Evolutionary conservation across 163 green algal species (phyloP).

Genomic region (Scenedesmus sp.): DNA sequence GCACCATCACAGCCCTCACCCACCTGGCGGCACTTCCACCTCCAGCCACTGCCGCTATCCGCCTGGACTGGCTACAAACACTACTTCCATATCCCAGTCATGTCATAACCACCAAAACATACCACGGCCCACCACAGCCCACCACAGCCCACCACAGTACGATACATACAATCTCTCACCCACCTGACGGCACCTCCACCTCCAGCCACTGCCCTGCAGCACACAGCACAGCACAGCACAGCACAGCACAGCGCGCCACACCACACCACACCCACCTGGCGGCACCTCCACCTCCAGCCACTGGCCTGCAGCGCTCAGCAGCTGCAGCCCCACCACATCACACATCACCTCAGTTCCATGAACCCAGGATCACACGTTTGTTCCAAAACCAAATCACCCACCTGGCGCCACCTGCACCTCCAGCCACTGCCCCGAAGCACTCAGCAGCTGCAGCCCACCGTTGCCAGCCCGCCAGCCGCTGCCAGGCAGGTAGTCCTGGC

Average conservation of each 20-base stretch:
- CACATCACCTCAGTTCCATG: neutral
- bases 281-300: constrained; percentile 41
- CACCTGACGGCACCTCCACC: constrained; percentile 35
- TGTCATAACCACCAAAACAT: too few relatives aligned
- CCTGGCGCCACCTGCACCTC: constrained; percentile 51
- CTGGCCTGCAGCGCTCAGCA: constrained; percentile 7
- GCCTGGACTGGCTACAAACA: too few relatives aligned
- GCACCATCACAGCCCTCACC: neutral
- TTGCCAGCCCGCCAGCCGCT: constrained; percentile 46
- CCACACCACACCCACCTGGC: constrained; percentile 5
- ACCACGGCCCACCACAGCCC: too few relatives aligned
- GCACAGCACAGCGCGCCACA: neutral
- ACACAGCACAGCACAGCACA: constrained; percentile 36
- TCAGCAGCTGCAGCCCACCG: constrained; percentile 56
- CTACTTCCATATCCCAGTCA: too few relatives aligned
- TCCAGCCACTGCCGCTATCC: neutral
- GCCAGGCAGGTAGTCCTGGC: constrained; percentile 48
- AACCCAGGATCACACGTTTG: neutral
- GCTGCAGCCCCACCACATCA: constrained; percentile 43
- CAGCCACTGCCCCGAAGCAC: constrained; percentile 34
- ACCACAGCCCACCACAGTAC: too few relatives aligned
- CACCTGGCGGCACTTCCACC: constrained; percentile 32
- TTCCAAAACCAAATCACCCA: neutral
- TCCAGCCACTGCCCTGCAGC: constrained; percentile 30
- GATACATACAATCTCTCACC: too few relatives aligned